Evolutionary conservation across 192 early-diverging fungal species (phyloP).

Genomic region (Coemansia sp.): DNA sequence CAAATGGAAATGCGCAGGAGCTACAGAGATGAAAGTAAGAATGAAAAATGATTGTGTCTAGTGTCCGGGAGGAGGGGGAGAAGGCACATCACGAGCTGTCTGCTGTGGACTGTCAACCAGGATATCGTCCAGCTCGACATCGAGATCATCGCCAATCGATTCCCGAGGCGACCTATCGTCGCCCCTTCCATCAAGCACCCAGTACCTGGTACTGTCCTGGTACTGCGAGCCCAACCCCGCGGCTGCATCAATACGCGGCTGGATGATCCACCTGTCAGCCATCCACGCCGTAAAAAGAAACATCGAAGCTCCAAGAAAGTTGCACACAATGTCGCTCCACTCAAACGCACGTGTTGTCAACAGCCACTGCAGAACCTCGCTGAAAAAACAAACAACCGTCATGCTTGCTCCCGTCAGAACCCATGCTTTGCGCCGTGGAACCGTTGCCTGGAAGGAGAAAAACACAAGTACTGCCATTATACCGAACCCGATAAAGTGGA

Average conservation of each 20-base stretch:
- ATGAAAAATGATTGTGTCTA: background rate
- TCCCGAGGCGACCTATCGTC: background rate
- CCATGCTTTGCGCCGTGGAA: slow-evolving; percentile 36
- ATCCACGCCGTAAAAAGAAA: slow-evolving; percentile 49
- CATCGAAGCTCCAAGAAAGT: slow-evolving; percentile 28
- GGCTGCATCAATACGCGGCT: slow-evolving; percentile 10
- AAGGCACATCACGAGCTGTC: slow-evolving; percentile 35
- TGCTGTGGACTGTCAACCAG: slow-evolving; percentile 25
- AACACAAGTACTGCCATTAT: slow-evolving; percentile 28
- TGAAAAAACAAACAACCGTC: slow-evolving; percentile 21
- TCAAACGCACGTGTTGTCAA: slow-evolving; percentile 36
- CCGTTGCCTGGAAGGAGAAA: slow-evolving; percentile 31
- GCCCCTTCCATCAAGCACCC: slow-evolving; percentile 12
- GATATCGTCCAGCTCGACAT: slow-evolving; percentile 51
- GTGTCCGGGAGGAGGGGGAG: background rate
- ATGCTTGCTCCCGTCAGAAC: slow-evolving; percentile 8
- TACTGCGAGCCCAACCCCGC: background rate
- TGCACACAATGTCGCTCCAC: slow-evolving; percentile 40
- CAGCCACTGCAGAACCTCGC: slow-evolving; percentile 42
- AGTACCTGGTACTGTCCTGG: slow-evolving; percentile 18
- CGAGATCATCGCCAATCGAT: slow-evolving; percentile 33
- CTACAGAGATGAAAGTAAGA: too few relatives aligned
- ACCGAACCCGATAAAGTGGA: slow-evolving; percentile 47
- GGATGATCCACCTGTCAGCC: slow-evolving; percentile 39
- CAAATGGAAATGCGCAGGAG: too few relatives aligned